Evolutionary conservation across 139 green algal species (phyloP).

Genomic region (Chlamydomonas eustigma): DNA sequence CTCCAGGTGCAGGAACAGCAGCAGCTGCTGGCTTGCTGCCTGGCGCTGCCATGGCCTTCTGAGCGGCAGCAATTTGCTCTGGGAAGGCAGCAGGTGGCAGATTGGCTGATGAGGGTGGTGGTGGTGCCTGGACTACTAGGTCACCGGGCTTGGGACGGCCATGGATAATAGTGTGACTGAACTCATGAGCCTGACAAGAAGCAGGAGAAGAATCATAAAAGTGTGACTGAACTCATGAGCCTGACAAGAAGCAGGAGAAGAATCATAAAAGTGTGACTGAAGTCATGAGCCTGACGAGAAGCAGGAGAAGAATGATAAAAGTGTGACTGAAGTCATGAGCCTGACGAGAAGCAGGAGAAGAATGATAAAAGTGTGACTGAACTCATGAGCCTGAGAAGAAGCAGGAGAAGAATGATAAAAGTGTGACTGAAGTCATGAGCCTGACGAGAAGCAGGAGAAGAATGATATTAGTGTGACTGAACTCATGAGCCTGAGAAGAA

Average conservation of each 20-base stretch:
- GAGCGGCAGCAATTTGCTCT: not conserved
- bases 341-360: not conserved
- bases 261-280: constrained; percentile 66
- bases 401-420: no score
- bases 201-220: constrained; percentile 43
- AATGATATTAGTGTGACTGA: no score
- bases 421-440: no score
- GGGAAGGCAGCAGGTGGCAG: no score
- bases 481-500: no score
- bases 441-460: no score
- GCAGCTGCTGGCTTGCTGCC: no score
- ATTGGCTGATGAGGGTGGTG: not conserved
- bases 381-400: no score
- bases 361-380: no score
- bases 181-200: constrained; percentile 36
- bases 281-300: constrained; percentile 36
- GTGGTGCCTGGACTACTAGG: constrained; percentile 33
- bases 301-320: constrained; percentile 43
- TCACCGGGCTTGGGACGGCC: constrained; percentile 39
- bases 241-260: not conserved
- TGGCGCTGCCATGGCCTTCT: not conserved
- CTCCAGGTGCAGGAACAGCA: not conserved
- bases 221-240: constrained; percentile 60
- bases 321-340: constrained; percentile 60
- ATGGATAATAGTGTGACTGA: constrained; percentile 65